Evolutionary conservation across 1,284 basidiomycete species (phyloP), one percentile per base, ranked within the genome.

Genomic region (Waitea zeae): DNA sequence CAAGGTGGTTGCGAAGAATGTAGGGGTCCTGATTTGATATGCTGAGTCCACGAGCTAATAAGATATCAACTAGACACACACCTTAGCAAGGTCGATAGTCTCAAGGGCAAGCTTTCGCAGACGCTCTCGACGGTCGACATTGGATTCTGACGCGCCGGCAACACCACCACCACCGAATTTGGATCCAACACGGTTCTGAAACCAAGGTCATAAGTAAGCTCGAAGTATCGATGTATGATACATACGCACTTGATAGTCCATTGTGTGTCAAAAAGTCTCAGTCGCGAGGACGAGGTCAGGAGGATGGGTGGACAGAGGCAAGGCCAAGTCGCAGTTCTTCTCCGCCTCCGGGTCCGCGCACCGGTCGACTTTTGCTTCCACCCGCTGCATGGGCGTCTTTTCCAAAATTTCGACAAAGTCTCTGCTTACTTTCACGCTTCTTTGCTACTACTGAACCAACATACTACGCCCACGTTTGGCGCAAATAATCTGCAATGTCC

Each of bases 151-250:
- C 17, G 82, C 82, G 20, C 88, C 84, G 31, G 87, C 83, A 36
- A 90, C 87, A 64, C 89, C 90, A 50, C 89, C 89, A 39, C 88
- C 86, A 44, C 90, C 89, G 50, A 95, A 93, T 54, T 93, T 95
- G 36, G 86, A 90, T 34, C 89, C 89, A 35, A 90, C 88, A 54
- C 87, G 83, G 65, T 90, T 90, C 83, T 90, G 32, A 3, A 14
- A 29, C 27, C 35, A 5, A 33, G n/a, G 20, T 17, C 12, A 3
- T 11, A 15, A 31, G 14, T 33, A 30, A 9, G 24, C 31, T 13
- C 26, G 12, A 14, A 17, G n/a, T 17, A 32, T 1, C 30, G 29
- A 13, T 3, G 17, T 1, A 11, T 15, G 3, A 2, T 13, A 33
- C 15, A 30, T 17, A 28, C 50, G 20, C 39, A 65, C 62, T 52